phyloP scores from a whole-genome alignment of 23 red algal species.

The Gracilaria vermiculophylla region DNA sequence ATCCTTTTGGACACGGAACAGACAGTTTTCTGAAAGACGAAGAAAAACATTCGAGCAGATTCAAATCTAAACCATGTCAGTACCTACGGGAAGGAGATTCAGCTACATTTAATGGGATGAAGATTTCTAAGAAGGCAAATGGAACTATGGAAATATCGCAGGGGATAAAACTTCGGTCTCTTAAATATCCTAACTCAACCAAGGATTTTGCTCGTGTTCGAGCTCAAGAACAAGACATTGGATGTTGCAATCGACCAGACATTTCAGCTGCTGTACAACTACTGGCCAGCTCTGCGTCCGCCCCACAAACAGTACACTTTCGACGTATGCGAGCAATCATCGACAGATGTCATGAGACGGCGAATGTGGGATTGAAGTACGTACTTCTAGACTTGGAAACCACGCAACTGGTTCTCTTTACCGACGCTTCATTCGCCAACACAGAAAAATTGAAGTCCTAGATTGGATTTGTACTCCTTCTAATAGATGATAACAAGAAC shows the following conservation, averaged over 20 bases:
- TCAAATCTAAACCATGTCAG: conserved; percentile 3
- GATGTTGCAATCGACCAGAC: background rate
- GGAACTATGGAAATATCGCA: no score
- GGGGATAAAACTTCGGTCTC: background rate
- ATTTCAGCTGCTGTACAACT: background rate
- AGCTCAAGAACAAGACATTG: background rate
- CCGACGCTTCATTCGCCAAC: background rate
- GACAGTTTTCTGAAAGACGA: background rate
- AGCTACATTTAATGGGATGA: background rate
- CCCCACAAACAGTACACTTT: no score
- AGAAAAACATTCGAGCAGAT: background rate
- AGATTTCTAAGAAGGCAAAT: background rate
- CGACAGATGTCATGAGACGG: background rate
- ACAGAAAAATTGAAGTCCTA: background rate
- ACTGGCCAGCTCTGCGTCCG: background rate
- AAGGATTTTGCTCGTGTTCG: background rate
- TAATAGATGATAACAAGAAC: background rate
- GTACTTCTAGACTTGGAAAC: background rate
- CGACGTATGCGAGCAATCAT: background rate
- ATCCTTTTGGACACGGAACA: background rate
- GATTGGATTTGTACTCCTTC: conserved; percentile 14
- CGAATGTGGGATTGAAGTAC: background rate
- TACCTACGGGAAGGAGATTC: background rate
- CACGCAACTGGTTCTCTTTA: background rate
- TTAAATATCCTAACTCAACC: background rate